Evolutionary conservation across 2,329 filamentous ascomycete genomes (phyloP), one percentile per base, ranked within the genome.

Genomic region (Fusarium foetens): DNA sequence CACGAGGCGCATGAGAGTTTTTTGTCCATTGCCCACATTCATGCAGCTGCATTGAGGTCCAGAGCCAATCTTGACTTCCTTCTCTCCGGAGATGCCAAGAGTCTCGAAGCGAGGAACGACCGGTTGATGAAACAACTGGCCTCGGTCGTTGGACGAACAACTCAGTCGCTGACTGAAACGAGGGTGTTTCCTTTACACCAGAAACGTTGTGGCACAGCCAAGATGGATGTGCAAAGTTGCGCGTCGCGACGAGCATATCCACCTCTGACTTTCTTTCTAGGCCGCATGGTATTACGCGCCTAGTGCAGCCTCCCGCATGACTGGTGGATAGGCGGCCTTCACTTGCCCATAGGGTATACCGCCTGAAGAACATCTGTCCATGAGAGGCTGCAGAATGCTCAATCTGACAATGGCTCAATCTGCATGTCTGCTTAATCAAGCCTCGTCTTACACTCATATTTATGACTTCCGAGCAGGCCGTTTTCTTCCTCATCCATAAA

Each of bases 81-180:
- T 77, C 70, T 49, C 59, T 69, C 72, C 63, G 70, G 33, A 38
- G 17, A 67, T 63, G 75, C 73, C 75, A 77, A 76, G 75, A 61
- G 23, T 41, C 36, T 27, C 23, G 29, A 71, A 74, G 66, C 73
- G 71, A 74, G 64, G 43, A 63, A 48, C 42, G 43, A 63, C 68
- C 66, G 57, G 57, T 64, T 69, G 58, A 69, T 68, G 68, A 73
- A 72, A 70, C 68, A 72, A n/a, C 13, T 60, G 70, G 42, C 35
- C 55, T 76, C 53, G 64, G 38, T 54, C 58, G 27, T 66, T 55
- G 42, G 58, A 65, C 60, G 36, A 61, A 58, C 58, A 63, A 36
- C 42, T 38, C 58, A 59, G 55, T 66, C 49, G 36, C 54, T 27
- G 66, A 55, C 57, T 66, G 51, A 58, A 52, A 57, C 52, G 35